These are phyloP conservation scores for Saccharomycopsis fibuligera DNA, from an alignment of 805 yeast species.

Conservation along the genomic window DNA sequence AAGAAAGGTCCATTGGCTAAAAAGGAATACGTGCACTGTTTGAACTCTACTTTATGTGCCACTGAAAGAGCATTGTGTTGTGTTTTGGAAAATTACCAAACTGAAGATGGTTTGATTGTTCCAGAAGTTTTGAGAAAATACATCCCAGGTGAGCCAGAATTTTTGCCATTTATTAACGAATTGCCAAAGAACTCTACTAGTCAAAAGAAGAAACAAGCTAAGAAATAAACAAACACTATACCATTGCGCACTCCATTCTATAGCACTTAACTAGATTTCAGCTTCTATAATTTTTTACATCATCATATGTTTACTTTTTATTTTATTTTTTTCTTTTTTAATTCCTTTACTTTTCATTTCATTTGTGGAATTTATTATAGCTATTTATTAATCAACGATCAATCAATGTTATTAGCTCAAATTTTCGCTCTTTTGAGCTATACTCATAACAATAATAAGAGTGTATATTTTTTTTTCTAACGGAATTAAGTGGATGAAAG, in stretches of 20 bases:
- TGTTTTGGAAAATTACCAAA: constrained; percentile 95
- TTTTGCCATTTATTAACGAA: constrained; percentile 83
- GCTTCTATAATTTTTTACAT: no score
- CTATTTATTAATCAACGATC: no score
- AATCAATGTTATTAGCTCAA: no score
- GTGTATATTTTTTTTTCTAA: no score
- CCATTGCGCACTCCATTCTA: no score
- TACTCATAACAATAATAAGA: no score
- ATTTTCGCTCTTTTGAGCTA: no score
- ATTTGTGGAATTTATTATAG: no score
- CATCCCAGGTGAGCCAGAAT: constrained; percentile 98
- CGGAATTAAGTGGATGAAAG: no score
- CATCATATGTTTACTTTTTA: neutral
- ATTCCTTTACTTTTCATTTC: no score
- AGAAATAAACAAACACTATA: constrained; percentile 16
- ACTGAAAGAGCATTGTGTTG: constrained; percentile 98
- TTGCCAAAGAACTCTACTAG: constrained; percentile 93
- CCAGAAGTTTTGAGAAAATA: constrained; percentile 95
- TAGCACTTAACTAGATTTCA: no score
- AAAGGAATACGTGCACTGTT: constrained; percentile 97
- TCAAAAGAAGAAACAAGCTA: constrained; percentile 55
- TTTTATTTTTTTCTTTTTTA: no score
- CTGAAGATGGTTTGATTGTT: constrained; percentile 86
- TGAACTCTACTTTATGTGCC: constrained; percentile 95
- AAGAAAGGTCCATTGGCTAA: constrained; percentile 91